phyloP scores from a whole-genome alignment of 2,329 filamentous ascomycete genomes.

The Paraconiothyrium brasiliense region DNA sequence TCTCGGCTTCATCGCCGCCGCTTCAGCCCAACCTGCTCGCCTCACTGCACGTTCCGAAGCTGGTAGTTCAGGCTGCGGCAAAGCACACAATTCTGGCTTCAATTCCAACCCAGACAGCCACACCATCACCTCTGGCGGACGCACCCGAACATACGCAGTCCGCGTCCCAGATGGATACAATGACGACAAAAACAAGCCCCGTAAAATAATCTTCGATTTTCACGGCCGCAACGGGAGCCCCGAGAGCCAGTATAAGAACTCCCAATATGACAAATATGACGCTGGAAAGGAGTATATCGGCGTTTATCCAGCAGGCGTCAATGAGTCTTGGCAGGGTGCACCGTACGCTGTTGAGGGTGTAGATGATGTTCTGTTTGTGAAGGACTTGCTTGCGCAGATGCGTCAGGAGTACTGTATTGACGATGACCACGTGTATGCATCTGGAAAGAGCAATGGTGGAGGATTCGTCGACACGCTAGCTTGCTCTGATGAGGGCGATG shows the following conservation, averaged over 20 bases:
- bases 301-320: conserved; percentile 14
- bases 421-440: conserved; percentile 6
- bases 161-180: conserved; percentile 15
- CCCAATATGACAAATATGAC: conserved; percentile 4
- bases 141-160: conserved; percentile 6
- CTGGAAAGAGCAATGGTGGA: conserved; percentile 15
- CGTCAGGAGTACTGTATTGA: conserved; percentile 13
- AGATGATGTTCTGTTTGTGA: conserved; percentile 9
- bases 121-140: conserved; percentile 10
- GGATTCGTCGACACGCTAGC: conserved; percentile 17
- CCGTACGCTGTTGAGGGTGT: conserved; percentile 13
- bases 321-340: conserved; percentile 13
- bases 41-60: background rate
- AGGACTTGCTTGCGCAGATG: conserved; percentile 7
- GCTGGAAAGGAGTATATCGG: conserved; percentile 8
- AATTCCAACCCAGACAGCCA: conserved; percentile 13
- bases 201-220: conserved; percentile 14
- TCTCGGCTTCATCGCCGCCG: conserved; percentile 10
- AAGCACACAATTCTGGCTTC: conserved; percentile 3
- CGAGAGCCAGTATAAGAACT: conserved; percentile 8
- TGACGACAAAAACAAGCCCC: conserved; percentile 2
- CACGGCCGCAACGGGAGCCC: conserved; percentile 11
- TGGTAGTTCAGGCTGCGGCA: conserved; percentile 9
- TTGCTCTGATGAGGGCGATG: conserved; percentile 13
- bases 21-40: background rate